Conservation (phyloP, 2,329 filamentous ascomycete genomes). For the Cryphonectria parasitica region DNA sequence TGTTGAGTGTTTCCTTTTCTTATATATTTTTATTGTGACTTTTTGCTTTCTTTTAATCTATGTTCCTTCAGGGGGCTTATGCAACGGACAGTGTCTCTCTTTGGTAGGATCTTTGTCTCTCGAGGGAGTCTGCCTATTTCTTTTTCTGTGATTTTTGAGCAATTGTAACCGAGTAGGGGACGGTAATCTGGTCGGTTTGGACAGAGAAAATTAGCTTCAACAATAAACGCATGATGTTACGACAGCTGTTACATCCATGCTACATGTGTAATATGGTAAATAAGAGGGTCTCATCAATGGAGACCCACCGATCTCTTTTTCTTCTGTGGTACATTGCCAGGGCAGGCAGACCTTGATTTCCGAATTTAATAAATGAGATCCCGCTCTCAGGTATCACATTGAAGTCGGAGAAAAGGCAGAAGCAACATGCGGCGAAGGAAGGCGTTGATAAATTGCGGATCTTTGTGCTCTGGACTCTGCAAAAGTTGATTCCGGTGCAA, state of each 20-base stretch:
- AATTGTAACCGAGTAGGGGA: neutral
- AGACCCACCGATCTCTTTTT: neutral
- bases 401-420: neutral
- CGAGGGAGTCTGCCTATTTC: neutral
- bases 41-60: neutral
- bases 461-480: neutral
- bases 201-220: neutral
- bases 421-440: neutral
- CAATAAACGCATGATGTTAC: neutral
- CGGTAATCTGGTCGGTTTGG: neutral
- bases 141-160: neutral
- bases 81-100: neutral
- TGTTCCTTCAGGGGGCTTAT: neutral
- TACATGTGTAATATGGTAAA: neutral
- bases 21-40: neutral
- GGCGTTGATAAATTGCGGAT: neutral
- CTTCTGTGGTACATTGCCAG: neutral
- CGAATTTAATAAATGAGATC: neutral
- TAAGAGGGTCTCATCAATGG: neutral
- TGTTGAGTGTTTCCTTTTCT: neutral
- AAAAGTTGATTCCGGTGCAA: neutral
- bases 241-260: neutral
- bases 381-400: neutral
- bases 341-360: neutral
- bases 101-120: neutral